A percentile compares a stretch with the other conserved stretches of the same genome.
Evolutionary conservation across 306 rosid species (phyloP).

Genomic region (Sindora glabra): DNA sequence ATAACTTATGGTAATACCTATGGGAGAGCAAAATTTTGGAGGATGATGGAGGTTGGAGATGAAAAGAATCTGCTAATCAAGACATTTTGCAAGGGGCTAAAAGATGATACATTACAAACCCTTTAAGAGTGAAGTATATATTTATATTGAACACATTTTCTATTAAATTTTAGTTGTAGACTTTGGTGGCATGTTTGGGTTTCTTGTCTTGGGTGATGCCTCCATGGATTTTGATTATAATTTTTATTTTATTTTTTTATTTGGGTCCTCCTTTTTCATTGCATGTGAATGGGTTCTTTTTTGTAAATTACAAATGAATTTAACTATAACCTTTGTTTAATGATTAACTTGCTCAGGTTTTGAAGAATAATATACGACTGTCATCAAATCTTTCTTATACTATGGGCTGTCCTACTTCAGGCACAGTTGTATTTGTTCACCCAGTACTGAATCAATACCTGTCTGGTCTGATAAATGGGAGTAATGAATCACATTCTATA

Average conservation of each 20-base stretch:
- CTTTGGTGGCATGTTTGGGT: too few species aligned
- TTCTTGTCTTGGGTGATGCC: too few species aligned
- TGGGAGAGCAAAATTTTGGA: not conserved
- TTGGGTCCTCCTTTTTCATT: too few species aligned
- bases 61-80: not conserved
- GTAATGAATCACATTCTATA: conserved; percentile 19
- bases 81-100: not conserved
- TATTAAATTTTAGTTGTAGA: too few species aligned
- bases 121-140: too few species aligned
- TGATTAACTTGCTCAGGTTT: conserved; percentile 36
- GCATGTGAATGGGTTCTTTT: not conserved
- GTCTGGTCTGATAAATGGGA: conserved; percentile 21
- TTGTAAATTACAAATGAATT: not conserved
- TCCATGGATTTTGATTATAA: too few species aligned
- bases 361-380: conserved; percentile 56
- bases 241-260: too few species aligned
- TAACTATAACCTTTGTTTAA: not conserved
- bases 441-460: conserved; percentile 25
- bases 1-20: not conserved
- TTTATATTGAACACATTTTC: too few species aligned
- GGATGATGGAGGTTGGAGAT: not conserved
- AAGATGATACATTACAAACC: too few species aligned
- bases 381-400: conserved; percentile 61
- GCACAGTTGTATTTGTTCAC: conserved; percentile 44
- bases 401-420: conserved; percentile 64